Conservation (phyloP, 2,329 filamentous ascomycete genomes). For the Stemphylium lycopersici region DNA sequence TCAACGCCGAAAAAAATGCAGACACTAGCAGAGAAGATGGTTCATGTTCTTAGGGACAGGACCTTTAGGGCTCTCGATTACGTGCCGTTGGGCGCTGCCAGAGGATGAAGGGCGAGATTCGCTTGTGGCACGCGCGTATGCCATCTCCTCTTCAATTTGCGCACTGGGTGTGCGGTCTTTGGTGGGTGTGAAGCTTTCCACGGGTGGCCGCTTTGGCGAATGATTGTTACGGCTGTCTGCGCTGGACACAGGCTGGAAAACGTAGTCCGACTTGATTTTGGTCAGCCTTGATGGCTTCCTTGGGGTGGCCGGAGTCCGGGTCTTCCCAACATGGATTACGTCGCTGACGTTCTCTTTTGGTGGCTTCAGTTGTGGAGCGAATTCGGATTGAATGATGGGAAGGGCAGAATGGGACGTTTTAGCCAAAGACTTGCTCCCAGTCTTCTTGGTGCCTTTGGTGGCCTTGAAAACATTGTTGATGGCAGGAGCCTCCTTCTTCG, state of each 20-base stretch:
- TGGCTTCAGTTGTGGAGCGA: slow-evolving; percentile 14
- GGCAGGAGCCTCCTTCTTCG: slow-evolving; percentile 26
- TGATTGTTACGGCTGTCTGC: slow-evolving; percentile 43
- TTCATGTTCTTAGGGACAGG: slow-evolving; percentile 31
- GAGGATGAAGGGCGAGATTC: slow-evolving; percentile 35
- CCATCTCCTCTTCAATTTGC: slow-evolving; percentile 33
- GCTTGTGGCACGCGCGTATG: slow-evolving; percentile 14
- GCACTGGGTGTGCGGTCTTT: slow-evolving; percentile 38
- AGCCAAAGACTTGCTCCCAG: slow-evolving; percentile 16
- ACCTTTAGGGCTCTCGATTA: slow-evolving; percentile 30
- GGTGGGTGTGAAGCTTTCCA: slow-evolving; percentile 39
- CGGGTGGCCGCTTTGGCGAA: slow-evolving; percentile 33
- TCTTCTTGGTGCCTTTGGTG: slow-evolving; percentile 31
- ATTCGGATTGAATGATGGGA: slow-evolving; percentile 14
- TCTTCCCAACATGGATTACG: slow-evolving; percentile 17
- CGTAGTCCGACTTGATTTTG: slow-evolving; percentile 27
- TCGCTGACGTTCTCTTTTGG: slow-evolving; percentile 23
- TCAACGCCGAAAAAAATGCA: slow-evolving; percentile 32
- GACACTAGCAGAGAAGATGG: slow-evolving; percentile 25
- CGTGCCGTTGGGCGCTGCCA: slow-evolving; percentile 29
- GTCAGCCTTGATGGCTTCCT: slow-evolving; percentile 27
- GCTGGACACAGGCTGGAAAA: slow-evolving; percentile 37
- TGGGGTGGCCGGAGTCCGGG: slow-evolving; percentile 26
- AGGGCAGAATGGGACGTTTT: slow-evolving; percentile 13
- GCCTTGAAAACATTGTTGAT: slow-evolving; percentile 42